Base-by-base conservation (phyloP, 306 rosid species). In the Pueraria montana region DNA sequence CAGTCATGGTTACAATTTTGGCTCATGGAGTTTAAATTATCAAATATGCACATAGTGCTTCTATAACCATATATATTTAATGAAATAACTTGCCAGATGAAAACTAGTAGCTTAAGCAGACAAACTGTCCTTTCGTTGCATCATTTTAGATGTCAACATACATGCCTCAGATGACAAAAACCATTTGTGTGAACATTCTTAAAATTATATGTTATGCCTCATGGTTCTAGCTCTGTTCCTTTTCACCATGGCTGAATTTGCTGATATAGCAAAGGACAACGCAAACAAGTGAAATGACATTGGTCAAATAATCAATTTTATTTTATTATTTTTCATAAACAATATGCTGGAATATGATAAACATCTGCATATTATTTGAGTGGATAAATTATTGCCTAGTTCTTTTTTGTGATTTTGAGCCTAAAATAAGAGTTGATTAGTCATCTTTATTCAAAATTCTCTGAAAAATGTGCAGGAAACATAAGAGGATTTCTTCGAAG, bases 401-500 rank as follows among this genome's bases (percentile, higher is more conserved):
- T 11, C n/a, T 78, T 72, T 26, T 76, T 76, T 70, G 62, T 80
- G 48, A 80, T 72, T 58, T 58, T 48, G 38, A 40, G 74, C 74
- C 58, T 58, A 40, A 65, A 48, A n/a, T 36, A 40, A 30, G 59
- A 73, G 46, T 61, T 45, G 58, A 34, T 36, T 72, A 58, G 27
- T 73, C 42, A 34, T 81, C 59, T 68, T 78, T 13, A 30, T 79
- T 74, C 34, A 13, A 78, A 40, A 50, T 82, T 79, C 74, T 46
- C 40, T 6, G 30, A 82, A 84, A 56, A 66, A 43, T 74, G 2
- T 88, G 89, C 89, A 96, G 99, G 88, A 89, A 91, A 72, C 91
- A 89, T 40, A 89, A 88, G 85, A 88, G 87, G 92, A 83, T 96
- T 50, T 89, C 98, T 32, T 92, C 94, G 23, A 81, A 89, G 59